Evolutionary conservation across 176 grass and related monocot genomes (phyloP).

Genomic region (Triticum monococcum): DNA sequence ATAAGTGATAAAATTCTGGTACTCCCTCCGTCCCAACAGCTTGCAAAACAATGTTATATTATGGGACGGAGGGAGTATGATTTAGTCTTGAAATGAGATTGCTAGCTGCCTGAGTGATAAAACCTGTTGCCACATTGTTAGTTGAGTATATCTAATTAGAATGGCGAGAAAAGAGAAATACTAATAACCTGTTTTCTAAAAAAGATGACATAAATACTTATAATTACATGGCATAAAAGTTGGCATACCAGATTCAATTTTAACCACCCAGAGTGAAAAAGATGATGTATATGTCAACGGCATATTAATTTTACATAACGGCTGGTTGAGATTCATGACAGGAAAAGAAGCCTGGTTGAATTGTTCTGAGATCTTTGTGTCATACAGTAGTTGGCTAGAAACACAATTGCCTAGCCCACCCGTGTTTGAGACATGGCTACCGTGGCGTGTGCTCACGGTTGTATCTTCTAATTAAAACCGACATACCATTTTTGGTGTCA

Average conservation of each 20-base stretch:
- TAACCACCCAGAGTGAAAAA: background rate
- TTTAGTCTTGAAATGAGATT: background rate
- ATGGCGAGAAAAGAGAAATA: constrained; percentile 8
- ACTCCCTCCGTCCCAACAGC: too few relatives aligned
- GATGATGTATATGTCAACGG: background rate
- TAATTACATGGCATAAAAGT: background rate
- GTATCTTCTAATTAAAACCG: background rate
- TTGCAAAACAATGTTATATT: too few relatives aligned
- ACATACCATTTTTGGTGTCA: background rate
- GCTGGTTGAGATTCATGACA: background rate
- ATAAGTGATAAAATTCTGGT: background rate
- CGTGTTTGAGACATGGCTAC: background rate
- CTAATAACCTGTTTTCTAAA: background rate
- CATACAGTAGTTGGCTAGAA: too few relatives aligned
- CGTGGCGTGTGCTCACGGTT: background rate
- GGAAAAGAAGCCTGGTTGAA: background rate
- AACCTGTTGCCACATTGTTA: background rate
- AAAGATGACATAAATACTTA: background rate
- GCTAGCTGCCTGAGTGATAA: background rate
- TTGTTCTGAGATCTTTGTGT: background rate
- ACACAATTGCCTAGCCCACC: too few relatives aligned
- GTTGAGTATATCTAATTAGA: background rate
- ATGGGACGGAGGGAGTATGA: background rate
- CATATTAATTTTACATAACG: background rate
- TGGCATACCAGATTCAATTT: constrained; percentile 1